A percentile compares a stretch with the other conserved stretches of the same genome.
phyloP scores from a whole-genome alignment of 768 basidiomycete species.

The Boletus sensibilis region DNA sequence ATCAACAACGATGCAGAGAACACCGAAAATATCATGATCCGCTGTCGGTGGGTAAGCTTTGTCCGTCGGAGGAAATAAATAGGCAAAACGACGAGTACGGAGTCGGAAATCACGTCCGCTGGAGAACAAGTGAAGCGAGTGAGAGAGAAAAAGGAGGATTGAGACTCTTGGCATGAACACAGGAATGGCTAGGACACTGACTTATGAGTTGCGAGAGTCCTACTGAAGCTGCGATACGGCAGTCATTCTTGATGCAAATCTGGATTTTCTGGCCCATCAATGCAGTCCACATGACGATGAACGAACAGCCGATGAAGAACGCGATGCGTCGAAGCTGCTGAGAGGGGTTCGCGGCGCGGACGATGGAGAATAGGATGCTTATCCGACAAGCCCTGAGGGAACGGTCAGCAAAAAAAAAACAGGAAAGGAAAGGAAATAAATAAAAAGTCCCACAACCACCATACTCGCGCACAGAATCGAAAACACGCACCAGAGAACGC shows the following conservation, averaged over 20 bases:
- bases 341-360: slow-evolving; percentile 17
- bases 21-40: slow-evolving; percentile 15
- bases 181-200: slow-evolving; percentile 1
- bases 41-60: slow-evolving; percentile 9
- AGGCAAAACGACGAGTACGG: slow-evolving; percentile 16
- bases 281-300: slow-evolving; percentile 26
- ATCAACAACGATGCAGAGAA: slow-evolving; percentile 24
- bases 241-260: slow-evolving; percentile 4
- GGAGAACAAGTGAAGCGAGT: background rate
- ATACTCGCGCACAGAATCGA: too few relatives aligned
- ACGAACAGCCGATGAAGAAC: slow-evolving; percentile 9
- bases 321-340: slow-evolving; percentile 4
- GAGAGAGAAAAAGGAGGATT: background rate
- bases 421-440: too few relatives aligned
- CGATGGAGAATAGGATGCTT: slow-evolving; percentile 26
- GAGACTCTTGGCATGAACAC: background rate
- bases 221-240: background rate
- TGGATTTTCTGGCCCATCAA: slow-evolving; percentile 15
- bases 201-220: slow-evolving; percentile 24
- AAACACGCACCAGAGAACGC: slow-evolving; percentile 21
- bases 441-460: background rate
- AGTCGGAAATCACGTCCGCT: slow-evolving; percentile 26
- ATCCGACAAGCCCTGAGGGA: slow-evolving; percentile 21
- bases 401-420: slow-evolving; percentile 1
- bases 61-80: slow-evolving; percentile 10